phyloP scores from a whole-genome alignment of 441 rosid genomes.

The Gossypium gossypioides region DNA sequence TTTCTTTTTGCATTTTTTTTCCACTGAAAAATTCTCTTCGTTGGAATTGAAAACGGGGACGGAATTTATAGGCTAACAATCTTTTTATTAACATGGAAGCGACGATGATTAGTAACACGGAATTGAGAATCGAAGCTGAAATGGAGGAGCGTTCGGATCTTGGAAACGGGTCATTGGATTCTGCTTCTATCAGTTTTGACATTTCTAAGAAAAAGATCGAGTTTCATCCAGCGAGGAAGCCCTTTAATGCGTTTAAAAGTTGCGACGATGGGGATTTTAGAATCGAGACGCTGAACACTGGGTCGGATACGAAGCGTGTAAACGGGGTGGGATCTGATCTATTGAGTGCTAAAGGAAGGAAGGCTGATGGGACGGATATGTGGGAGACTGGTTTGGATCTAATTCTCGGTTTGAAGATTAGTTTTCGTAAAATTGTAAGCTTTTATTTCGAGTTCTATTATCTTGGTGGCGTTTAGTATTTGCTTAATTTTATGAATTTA shows the following conservation, averaged over 20 bases:
- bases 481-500: neutral
- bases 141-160: conserved; percentile 16
- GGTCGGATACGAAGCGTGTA: conserved; percentile 19
- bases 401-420: conserved; percentile 45
- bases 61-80: neutral
- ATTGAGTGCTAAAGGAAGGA: conserved; percentile 24
- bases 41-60: neutral
- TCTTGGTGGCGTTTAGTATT: neutral
- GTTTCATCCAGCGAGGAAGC: conserved; percentile 57
- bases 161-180: conserved; percentile 31
- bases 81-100: conserved; percentile 21
- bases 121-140: conserved; percentile 15
- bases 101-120: conserved; percentile 15
- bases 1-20: neutral
- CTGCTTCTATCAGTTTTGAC: conserved; percentile 14
- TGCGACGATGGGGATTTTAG: conserved; percentile 36
- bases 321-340: conserved; percentile 11
- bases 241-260: conserved; percentile 33
- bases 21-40: neutral
- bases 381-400: conserved; percentile 52
- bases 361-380: conserved; percentile 37
- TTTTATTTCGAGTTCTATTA: neutral
- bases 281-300: conserved; percentile 66
- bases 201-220: conserved; percentile 37
- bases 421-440: conserved; percentile 77